Conservation (phyloP, 306 rosid genomes). For the Quercus bicolor region DNA sequence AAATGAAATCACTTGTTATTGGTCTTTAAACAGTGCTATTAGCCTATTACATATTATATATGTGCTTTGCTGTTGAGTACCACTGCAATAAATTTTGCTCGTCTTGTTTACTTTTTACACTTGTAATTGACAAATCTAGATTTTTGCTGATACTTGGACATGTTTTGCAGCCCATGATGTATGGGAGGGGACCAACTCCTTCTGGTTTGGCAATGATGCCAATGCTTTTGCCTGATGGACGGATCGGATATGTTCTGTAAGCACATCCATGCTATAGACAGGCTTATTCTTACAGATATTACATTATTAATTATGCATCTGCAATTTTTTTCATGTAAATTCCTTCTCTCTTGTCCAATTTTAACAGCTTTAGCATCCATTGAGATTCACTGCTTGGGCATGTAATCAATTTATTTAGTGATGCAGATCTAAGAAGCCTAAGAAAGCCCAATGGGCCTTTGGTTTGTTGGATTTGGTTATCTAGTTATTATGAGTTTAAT, state of each 20-base stretch:
- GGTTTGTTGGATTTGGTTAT: neutral
- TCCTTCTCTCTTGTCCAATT: neutral
- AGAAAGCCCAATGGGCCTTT: neutral
- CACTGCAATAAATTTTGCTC: neutral
- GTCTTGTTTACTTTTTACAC: neutral
- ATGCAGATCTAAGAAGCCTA: neutral
- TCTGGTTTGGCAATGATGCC: conserved; percentile 97
- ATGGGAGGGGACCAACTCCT: conserved; percentile 80
- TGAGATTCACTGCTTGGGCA: neutral
- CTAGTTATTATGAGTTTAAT: neutral
- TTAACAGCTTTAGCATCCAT: neutral
- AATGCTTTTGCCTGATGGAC: conserved; percentile 92
- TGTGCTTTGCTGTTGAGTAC: neutral
- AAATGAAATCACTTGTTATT: no score
- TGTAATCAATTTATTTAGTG: neutral
- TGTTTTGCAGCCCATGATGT: conserved; percentile 69
- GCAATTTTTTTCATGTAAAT: neutral
- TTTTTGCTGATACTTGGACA: conserved; percentile 19
- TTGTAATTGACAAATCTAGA: neutral
- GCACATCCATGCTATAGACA: conserved; percentile 21
- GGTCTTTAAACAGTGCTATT: neutral
- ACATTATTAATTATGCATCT: neutral
- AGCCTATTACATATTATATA: neutral
- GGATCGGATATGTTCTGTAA: conserved; percentile 94
- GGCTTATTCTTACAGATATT: neutral